phyloP scores from a whole-genome alignment of 176 grass and related monocot species.

The Avena insularis region DNA sequence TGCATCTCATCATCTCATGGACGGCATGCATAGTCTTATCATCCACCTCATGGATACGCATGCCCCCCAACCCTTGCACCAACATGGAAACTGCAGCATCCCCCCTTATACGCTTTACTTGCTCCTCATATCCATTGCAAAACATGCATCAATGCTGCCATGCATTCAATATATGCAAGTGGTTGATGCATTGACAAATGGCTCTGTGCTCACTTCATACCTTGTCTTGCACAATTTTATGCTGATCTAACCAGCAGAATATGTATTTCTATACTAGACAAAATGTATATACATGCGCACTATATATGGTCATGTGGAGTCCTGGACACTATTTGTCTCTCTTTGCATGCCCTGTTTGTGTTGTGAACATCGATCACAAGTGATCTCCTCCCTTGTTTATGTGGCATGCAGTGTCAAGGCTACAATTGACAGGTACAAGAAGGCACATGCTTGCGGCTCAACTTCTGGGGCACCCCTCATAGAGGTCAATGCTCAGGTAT shows the following conservation, averaged over 20 bases:
- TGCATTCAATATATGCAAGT: neutral
- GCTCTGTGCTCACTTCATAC: neutral
- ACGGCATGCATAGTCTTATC: conserved; percentile 1
- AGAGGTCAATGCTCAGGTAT: conserved; percentile 70
- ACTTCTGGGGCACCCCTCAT: conserved; percentile 51
- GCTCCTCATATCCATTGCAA: conserved; percentile 38
- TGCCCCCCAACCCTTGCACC: conserved; percentile 34
- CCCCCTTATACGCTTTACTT: conserved; percentile 35
- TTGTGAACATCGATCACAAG: neutral
- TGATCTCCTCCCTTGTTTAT: conserved; percentile 26
- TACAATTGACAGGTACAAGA: conserved; percentile 80
- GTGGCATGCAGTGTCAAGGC: conserved; percentile 58
- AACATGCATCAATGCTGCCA: conserved; percentile 22
- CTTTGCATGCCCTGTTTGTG: neutral
- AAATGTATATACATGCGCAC: neutral
- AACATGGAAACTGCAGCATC: conserved; percentile 20
- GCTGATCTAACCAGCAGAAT: neutral
- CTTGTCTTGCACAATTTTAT: conserved; percentile 31
- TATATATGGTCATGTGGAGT: neutral
- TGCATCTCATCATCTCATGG: conserved; percentile 6
- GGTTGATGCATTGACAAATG: neutral
- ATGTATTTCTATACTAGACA: neutral
- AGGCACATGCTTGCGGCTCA: conserved; percentile 65
- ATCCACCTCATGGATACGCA: neutral
- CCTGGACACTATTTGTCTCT: neutral